These are phyloP conservation scores for Globisporangium polare DNA, from an alignment of 352 stramenopile genomes.

Conservation along the genomic window DNA sequence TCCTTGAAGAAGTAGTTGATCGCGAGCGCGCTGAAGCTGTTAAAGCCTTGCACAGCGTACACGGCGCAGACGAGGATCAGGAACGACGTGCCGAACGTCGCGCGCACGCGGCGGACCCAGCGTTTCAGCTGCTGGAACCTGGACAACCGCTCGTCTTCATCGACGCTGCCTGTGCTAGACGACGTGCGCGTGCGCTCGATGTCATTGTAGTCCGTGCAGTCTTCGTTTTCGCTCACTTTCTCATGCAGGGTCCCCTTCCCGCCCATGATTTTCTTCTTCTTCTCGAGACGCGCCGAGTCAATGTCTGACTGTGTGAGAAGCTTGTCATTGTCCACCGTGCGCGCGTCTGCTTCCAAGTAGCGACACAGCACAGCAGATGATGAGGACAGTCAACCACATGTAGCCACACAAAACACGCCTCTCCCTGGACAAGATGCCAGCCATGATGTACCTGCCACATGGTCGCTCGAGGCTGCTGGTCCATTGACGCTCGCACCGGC, in stretches of 20 bases:
- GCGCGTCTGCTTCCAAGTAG: not conserved
- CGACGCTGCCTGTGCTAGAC: conserved; percentile 15
- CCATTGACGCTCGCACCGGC: not conserved
- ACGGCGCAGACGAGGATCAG: conserved; percentile 74
- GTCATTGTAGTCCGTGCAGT: conserved; percentile 1
- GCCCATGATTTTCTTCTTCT: conserved; percentile 13
- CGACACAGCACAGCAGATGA: not conserved
- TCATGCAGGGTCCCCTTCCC: not conserved
- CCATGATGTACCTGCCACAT: conserved; percentile 2
- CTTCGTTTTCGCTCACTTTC: conserved; percentile 10
- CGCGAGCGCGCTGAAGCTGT: conserved; percentile 89
- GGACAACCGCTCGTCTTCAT: conserved; percentile 16
- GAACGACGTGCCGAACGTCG: conserved; percentile 73
- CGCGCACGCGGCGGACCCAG: conserved; percentile 44
- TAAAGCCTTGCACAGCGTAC: conserved; percentile 94
- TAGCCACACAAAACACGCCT: not conserved
- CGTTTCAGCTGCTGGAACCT: conserved; percentile 34
- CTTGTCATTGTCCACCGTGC: conserved; percentile 11
- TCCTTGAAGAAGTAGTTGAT: conserved; percentile 98
- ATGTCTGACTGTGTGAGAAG: conserved; percentile 14
- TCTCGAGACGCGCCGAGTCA: conserved; percentile 8
- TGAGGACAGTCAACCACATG: not conserved
- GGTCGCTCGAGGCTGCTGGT: not conserved
- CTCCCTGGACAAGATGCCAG: not conserved
- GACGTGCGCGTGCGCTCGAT: conserved; percentile 11